phyloP scores from a whole-genome alignment of 805 yeast species.

The Lipomyces lipofer region DNA sequence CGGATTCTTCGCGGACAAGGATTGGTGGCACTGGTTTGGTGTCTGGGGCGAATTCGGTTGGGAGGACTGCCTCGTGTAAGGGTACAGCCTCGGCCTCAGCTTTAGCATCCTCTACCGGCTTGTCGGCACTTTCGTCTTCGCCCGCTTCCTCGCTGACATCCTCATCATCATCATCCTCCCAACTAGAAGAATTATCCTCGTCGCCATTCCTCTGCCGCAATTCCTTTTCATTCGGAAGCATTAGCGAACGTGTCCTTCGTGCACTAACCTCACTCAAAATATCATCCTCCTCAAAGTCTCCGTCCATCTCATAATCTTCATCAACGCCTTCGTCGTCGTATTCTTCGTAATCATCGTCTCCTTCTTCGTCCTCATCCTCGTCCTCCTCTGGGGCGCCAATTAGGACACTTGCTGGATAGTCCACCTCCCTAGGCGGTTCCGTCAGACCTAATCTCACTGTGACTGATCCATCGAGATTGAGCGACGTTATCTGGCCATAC shows the following conservation, averaged over 20 bases:
- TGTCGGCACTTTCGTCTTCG: neutral
- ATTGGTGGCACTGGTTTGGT: neutral
- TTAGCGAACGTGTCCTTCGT: slow-evolving; percentile 1
- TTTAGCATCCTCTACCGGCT: neutral
- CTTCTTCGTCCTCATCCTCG: slow-evolving; percentile 28
- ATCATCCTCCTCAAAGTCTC: slow-evolving; percentile 7
- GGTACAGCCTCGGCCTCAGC: neutral
- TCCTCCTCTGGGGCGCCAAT: slow-evolving; percentile 21
- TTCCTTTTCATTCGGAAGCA: slow-evolving; percentile 1
- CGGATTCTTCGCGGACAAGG: slow-evolving; percentile 2
- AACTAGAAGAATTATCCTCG: slow-evolving; percentile 17
- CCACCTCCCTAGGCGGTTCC: slow-evolving; percentile 10
- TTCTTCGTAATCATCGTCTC: slow-evolving; percentile 14
- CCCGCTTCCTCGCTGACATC: neutral
- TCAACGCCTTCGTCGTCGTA: slow-evolving; percentile 2
- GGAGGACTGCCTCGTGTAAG: neutral
- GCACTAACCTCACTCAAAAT: neutral
- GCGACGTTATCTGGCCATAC: slow-evolving; percentile 25
- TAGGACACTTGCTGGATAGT: slow-evolving; percentile 21
- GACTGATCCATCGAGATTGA: slow-evolving; percentile 27
- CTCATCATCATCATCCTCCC: slow-evolving; percentile 22
- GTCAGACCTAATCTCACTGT: slow-evolving; percentile 24
- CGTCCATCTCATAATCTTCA: slow-evolving; percentile 1
- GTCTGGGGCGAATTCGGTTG: neutral
- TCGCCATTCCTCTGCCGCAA: slow-evolving; percentile 5